A percentile compares a stretch with the other conserved stretches of the same genome.
These are phyloP conservation scores for Millerago galiae DNA, from an alignment of 805 yeast species.

Conservation along the genomic window DNA sequence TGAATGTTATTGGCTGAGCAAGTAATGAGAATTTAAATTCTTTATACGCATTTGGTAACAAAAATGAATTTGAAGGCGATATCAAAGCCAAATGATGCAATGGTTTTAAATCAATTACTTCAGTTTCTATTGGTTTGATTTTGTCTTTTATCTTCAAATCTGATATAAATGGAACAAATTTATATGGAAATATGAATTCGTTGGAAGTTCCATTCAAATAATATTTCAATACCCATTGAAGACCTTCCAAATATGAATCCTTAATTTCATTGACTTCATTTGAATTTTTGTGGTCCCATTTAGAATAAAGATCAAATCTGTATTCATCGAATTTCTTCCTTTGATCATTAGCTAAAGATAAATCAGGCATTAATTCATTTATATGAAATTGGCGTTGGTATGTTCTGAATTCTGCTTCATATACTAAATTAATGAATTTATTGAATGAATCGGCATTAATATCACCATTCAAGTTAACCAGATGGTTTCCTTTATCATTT, in stretches of 20 bases:
- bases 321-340: constrained; percentile 55
- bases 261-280: constrained; percentile 44
- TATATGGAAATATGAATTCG: constrained; percentile 85
- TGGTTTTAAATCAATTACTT: constrained; percentile 25
- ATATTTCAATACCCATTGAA: constrained; percentile 90
- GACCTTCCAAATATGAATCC: constrained; percentile 76
- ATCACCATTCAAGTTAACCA: not conserved
- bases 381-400: no score
- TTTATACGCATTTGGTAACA: constrained; percentile 11
- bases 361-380: not conserved
- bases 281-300: constrained; percentile 49
- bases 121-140: constrained; percentile 42
- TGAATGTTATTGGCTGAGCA: not conserved
- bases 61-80: constrained; percentile 4
- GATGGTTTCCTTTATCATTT: not conserved
- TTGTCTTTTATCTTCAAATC: constrained; percentile 67
- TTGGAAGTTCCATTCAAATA: constrained; percentile 79
- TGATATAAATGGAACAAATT: constrained; percentile 84
- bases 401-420: not conserved
- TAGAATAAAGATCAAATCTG: constrained; percentile 70
- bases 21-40: not conserved
- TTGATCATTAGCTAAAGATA: not conserved
- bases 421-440: not conserved
- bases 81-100: constrained; percentile 14
- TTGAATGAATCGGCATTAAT: not conserved